Conservation (phyloP, 495 filamentous ascomycete species). For the Penicillium flavigenum region DNA sequence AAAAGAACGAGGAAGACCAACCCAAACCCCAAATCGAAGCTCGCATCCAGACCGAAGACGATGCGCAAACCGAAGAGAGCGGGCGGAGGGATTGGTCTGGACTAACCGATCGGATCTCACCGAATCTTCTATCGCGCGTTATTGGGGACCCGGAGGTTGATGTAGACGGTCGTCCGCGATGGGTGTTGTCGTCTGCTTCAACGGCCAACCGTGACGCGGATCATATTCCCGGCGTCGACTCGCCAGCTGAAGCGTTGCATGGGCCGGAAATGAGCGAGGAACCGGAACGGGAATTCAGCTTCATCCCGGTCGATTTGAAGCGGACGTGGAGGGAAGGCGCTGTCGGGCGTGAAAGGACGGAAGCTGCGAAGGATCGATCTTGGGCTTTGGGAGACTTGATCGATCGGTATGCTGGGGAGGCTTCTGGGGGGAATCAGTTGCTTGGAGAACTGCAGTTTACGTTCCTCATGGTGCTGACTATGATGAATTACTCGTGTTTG, state of each 20-base stretch:
- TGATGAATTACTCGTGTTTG: conserved; percentile 82
- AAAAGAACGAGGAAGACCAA: conserved; percentile 5
- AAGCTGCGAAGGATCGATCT: conserved; percentile 67
- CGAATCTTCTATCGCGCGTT: conserved; percentile 41
- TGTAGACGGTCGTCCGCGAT: conserved; percentile 41
- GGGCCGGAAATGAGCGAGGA: conserved; percentile 16
- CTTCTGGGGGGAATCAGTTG: conserved; percentile 45
- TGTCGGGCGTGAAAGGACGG: conserved; percentile 69
- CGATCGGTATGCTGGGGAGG: conserved; percentile 26
- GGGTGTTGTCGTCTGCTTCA: conserved; percentile 49
- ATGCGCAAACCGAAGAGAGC: conserved; percentile 34
- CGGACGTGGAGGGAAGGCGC: conserved; percentile 68
- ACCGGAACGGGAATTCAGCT: conserved; percentile 44
- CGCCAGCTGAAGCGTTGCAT: conserved; percentile 12
- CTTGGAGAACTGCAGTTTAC: conserved; percentile 86
- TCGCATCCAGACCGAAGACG: conserved; percentile 22
- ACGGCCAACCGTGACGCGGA: conserved; percentile 47
- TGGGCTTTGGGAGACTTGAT: conserved; percentile 65
- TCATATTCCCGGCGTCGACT: conserved; percentile 50
- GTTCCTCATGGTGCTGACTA: conserved; percentile 75
- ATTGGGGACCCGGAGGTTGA: conserved; percentile 37
- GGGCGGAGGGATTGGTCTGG: conserved; percentile 41
- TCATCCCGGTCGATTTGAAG: conserved; percentile 52
- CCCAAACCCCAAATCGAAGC: neutral
- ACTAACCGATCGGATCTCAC: conserved; percentile 43